Base-by-base conservation (phyloP, 2,329 filamentous ascomycete genomes). In the Chaetomiaceae sp. region DNA sequence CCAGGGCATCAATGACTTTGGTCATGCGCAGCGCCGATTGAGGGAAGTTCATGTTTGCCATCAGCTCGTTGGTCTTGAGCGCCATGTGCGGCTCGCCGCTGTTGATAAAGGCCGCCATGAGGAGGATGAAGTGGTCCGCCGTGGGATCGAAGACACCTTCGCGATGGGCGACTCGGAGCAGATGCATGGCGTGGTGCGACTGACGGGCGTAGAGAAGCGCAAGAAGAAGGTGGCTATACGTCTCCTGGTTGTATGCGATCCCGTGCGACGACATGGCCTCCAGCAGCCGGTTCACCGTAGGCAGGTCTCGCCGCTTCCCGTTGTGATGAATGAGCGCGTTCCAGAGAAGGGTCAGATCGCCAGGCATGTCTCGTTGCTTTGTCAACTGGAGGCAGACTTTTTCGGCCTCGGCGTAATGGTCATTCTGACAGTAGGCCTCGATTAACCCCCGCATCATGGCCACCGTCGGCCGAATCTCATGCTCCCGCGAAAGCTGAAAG, bases 291-390 rank as follows among this genome's bases (percentile, higher is more conserved):
- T 80, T 75, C 47, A 79, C 70, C 42, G 69, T 68, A n/a, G 63
- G 63, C 6, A 81, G 64, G 46, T 76, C 72, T 49, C 85, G 78
- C 6, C 78, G 75, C 49, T 80, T 70, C 6, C 87, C 87, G 64
- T 89, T 78, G 54, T 85, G 80, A 50, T 78, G 75, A 4, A 96
- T 71, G 27, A 96, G 69, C 47, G 81, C 75, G 63, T 96, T 96
- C 87, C 88, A 96, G 62, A 89, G 80, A 27, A 75, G 72, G 2
- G 83, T 83, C 19, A 77, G 71, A 5, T 62, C 56, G n/a, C 67
- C 68, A 2, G 75, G 71, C 1, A 81, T 75, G 16, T 73, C 64
- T 1, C 72, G 69, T 54, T 74, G 72, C 12, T 68, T 66, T 19
- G 83, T 71, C 27, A 82, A 76, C 39, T 78, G 76, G 43, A 77